phyloP scores from a whole-genome alignment of 2,329 filamentous ascomycete species.

The Hypoxylon sp. region DNA sequence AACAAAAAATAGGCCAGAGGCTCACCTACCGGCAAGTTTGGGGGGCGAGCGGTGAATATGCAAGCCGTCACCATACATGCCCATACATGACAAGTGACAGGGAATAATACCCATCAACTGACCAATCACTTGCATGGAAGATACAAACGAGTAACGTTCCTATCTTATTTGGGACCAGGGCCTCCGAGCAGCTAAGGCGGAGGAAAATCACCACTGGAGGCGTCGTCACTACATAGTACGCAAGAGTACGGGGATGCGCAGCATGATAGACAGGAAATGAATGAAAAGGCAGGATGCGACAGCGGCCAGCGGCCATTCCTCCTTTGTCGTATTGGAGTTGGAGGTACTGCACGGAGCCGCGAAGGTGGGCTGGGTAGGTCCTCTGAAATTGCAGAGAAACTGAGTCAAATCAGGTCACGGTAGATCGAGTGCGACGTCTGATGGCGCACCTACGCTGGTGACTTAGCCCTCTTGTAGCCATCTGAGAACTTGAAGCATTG shows the following conservation, averaged over 20 bases:
- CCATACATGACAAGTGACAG: no score
- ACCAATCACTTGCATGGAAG: conserved; percentile 16
- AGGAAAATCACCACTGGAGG: conserved; percentile 1
- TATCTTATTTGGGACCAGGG: conserved; percentile 13
- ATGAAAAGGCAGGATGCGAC: conserved; percentile 17
- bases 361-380: conserved; percentile 17
- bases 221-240: not conserved
- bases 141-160: conserved; percentile 13
- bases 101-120: conserved; percentile 33
- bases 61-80: conserved; percentile 18
- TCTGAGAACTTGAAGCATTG: conserved; percentile 39
- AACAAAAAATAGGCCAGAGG: no score
- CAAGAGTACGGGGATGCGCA: conserved; percentile 9
- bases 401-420: conserved; percentile 36
- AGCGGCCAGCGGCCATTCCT: conserved; percentile 22
- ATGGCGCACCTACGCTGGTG: conserved; percentile 38
- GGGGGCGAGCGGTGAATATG: conserved; percentile 22
- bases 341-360: conserved; percentile 19
- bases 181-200: conserved; percentile 9
- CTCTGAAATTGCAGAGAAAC: conserved; percentile 33
- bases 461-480: conserved; percentile 17
- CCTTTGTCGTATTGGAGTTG: conserved; percentile 13
- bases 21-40: conserved; percentile 10
- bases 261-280: conserved; percentile 19
- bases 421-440: conserved; percentile 42